Conservation (phyloP, 2,329 filamentous ascomycete genomes). For the Hypoxylon sp. region DNA sequence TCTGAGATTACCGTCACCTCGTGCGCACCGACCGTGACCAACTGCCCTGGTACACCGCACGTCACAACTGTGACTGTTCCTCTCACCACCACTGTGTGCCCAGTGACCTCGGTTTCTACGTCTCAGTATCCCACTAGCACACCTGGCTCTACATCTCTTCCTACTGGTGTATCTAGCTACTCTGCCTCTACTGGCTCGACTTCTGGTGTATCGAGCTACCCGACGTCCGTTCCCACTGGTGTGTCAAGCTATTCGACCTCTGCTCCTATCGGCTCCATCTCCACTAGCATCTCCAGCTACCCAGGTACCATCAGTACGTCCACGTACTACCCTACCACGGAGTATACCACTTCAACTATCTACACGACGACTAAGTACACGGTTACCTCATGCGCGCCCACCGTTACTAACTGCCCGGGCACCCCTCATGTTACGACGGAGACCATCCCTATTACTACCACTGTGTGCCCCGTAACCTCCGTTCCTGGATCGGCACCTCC, state of each 20-base stretch:
- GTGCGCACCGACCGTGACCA: conserved; percentile 35
- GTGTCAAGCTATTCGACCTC: conserved; percentile 15
- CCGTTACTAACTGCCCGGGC: conserved; percentile 39
- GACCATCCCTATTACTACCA: conserved; percentile 39
- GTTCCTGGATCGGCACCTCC: background rate
- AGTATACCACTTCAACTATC: conserved; percentile 39
- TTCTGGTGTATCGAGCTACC: conserved; percentile 8
- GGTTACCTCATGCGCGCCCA: conserved; percentile 38
- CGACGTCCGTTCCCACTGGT: background rate
- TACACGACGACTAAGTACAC: conserved; percentile 40
- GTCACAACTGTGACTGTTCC: conserved; percentile 40
- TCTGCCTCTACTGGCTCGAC: conserved; percentile 13
- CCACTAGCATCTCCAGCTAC: conserved; percentile 17
- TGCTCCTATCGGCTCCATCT: conserved; percentile 12
- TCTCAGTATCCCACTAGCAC: background rate
- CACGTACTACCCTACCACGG: conserved; percentile 6
- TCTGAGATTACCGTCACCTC: conserved; percentile 39
- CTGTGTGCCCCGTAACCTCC: conserved; percentile 40
- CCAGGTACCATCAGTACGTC: conserved; percentile 1
- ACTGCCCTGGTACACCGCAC: conserved; percentile 38
- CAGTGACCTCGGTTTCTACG: conserved; percentile 28
- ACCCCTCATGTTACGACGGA: conserved; percentile 36
- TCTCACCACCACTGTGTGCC: conserved; percentile 39
- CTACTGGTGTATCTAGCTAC: conserved; percentile 15
- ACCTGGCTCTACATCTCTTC: conserved; percentile 11